phyloP scores from a whole-genome alignment of 73 alveolate genomes.

The Blepharisma stoltei region DNA sequence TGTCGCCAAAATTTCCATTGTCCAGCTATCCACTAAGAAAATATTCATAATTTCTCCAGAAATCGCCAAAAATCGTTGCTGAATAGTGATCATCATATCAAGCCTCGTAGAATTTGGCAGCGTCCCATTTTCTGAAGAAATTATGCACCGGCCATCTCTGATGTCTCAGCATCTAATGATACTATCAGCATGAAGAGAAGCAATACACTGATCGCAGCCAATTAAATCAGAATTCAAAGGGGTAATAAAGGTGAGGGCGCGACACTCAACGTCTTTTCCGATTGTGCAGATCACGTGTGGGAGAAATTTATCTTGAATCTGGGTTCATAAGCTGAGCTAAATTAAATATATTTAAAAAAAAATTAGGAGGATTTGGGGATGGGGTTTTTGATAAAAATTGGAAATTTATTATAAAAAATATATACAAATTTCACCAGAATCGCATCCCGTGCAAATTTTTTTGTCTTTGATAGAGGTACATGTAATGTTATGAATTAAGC shows the following conservation, averaged over 20 bases:
- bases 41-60: background rate
- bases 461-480: background rate
- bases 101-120: constrained; percentile 16
- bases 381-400: no score
- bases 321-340: no score
- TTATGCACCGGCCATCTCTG: constrained; percentile 56
- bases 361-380: no score
- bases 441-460: background rate
- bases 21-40: background rate
- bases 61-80: background rate
- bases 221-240: background rate
- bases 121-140: constrained; percentile 43
- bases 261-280: background rate
- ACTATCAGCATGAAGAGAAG: constrained; percentile 47
- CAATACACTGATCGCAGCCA: constrained; percentile 23
- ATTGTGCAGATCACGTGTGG: constrained; percentile 9
- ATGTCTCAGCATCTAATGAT: constrained; percentile 50
- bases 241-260: background rate
- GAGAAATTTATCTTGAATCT: background rate
- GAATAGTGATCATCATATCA: background rate
- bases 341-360: no score
- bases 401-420: no score
- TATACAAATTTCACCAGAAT: constrained; percentile 6
- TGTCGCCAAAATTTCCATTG: background rate
- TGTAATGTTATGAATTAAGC: background rate